phyloP scores from a whole-genome alignment of 176 grass and related monocot genomes.

The Triticum urartu region DNA sequence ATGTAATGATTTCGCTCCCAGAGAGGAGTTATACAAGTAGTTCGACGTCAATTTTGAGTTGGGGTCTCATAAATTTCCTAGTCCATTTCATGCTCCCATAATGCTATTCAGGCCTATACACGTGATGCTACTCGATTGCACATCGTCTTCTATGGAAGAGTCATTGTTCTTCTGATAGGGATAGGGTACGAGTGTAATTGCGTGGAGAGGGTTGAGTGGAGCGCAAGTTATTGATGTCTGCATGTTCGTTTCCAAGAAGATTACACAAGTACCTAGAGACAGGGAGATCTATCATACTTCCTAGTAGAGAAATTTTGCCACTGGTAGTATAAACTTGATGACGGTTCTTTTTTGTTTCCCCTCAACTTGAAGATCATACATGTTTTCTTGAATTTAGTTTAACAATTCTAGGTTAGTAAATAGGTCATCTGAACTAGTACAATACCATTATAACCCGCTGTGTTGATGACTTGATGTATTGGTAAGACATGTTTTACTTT shows the following conservation, averaged over 20 bases:
- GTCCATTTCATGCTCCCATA: constrained; percentile 32
- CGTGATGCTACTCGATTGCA: constrained; percentile 34
- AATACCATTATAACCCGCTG: background rate
- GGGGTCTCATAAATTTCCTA: constrained; percentile 3
- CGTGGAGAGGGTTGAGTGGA: constrained; percentile 7
- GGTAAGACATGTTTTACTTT: background rate
- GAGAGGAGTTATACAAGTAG: background rate
- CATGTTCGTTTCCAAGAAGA: constrained; percentile 11
- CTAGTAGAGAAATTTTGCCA: background rate
- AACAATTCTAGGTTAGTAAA: background rate
- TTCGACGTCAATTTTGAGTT: constrained; percentile 6
- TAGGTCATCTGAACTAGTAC: background rate
- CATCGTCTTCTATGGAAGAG: background rate
- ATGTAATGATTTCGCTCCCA: constrained; percentile 37
- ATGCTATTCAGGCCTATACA: constrained; percentile 28
- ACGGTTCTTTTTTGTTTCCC: background rate
- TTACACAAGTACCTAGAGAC: background rate
- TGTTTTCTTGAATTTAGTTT: background rate
- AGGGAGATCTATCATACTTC: background rate
- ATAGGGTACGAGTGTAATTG: background rate
- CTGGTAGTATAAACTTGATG: background rate
- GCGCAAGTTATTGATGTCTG: background rate
- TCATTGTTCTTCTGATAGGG: background rate
- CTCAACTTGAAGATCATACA: background rate
- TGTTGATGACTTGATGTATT: background rate